Evolutionary conservation across 2,329 filamentous ascomycete species (phyloP).

Genomic region (Pseudocercospora macadamiae): DNA sequence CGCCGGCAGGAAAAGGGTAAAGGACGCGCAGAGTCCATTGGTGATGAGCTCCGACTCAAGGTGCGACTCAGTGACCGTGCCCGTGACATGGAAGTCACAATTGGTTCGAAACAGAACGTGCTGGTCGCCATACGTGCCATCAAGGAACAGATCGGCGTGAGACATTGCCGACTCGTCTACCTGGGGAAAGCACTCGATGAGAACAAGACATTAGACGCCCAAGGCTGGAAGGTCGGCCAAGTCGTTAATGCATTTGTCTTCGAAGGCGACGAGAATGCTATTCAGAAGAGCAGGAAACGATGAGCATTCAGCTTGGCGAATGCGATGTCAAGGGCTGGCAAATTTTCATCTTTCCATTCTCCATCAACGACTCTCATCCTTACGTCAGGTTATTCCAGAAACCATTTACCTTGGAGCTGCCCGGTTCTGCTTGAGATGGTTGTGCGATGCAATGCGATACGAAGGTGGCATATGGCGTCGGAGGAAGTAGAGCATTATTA

Average conservation of each 20-base stretch:
- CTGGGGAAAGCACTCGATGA: slow-evolving; percentile 80
- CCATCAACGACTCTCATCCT: too few species aligned
- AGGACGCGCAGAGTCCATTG: slow-evolving; percentile 37
- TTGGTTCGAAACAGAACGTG: slow-evolving; percentile 58
- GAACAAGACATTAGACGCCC: slow-evolving; percentile 62
- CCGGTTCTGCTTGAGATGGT: too few species aligned
- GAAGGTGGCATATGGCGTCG: not conserved
- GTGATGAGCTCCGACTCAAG: slow-evolving; percentile 37
- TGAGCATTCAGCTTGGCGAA: not conserved
- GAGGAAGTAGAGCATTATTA: not conserved
- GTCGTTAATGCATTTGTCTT: slow-evolving; percentile 74
- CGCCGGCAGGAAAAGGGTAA: slow-evolving; percentile 38
- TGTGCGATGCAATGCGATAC: too few species aligned
- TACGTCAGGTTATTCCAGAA: too few species aligned
- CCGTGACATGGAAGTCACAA: slow-evolving; percentile 42
- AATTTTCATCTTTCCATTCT: too few species aligned
- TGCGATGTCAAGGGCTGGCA: too few species aligned
- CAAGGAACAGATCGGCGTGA: slow-evolving; percentile 64
- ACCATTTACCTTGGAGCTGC: too few species aligned
- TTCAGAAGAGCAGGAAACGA: slow-evolving; percentile 6
- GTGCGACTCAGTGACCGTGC: slow-evolving; percentile 44
- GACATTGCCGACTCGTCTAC: slow-evolving; percentile 72
- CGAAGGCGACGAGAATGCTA: slow-evolving; percentile 4
- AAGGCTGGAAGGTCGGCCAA: slow-evolving; percentile 76
- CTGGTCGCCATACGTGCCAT: slow-evolving; percentile 65